These are phyloP conservation scores for Malassezia yamatoensis DNA, from an alignment of 1,284 basidiomycete species.

Conservation along the genomic window DNA sequence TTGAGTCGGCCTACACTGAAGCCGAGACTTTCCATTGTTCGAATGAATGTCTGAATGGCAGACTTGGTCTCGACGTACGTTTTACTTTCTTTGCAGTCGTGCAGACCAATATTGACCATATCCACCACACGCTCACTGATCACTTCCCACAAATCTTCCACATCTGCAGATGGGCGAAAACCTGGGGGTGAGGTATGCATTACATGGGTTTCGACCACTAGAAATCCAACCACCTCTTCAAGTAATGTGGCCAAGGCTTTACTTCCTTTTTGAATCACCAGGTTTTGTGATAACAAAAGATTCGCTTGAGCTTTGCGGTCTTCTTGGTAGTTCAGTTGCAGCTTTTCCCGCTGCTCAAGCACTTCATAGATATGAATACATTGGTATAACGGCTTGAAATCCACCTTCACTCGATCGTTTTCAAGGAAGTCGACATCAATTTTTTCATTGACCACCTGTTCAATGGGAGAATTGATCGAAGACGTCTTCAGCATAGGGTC, in stretches of 20 bases:
- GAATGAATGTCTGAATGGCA: conserved; percentile 72
- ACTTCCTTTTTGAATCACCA: conserved; percentile 48
- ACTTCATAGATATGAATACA: conserved; percentile 95
- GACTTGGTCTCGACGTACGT: conserved; percentile 76
- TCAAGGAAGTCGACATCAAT: conserved; percentile 85
- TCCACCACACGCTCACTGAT: conserved; percentile 68
- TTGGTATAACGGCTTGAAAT: conserved; percentile 90
- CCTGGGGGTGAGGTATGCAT: conserved; percentile 63
- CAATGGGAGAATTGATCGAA: conserved; percentile 85
- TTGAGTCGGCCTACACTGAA: conserved; percentile 77
- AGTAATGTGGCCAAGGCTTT: conserved; percentile 30
- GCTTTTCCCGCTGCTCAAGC: conserved; percentile 74
- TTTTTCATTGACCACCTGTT: conserved; percentile 84
- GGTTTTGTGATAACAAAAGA: conserved; percentile 67
- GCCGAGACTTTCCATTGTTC: conserved; percentile 66
- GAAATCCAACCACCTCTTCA: conserved; percentile 95
- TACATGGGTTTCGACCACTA: conserved; percentile 90
- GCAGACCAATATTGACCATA: conserved; percentile 65
- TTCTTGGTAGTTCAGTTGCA: conserved; percentile 84
- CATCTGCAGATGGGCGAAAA: conserved; percentile 78
- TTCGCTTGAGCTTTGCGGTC: conserved; percentile 87
- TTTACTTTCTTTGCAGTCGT: conserved; percentile 69
- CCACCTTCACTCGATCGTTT: conserved; percentile 74
- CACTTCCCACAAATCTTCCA: conserved; percentile 92
- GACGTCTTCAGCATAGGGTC: conserved; percentile 54